These are phyloP conservation scores for Lentinula lateritia DNA, from an alignment of 768 basidiomycete species.

Conservation along the genomic window DNA sequence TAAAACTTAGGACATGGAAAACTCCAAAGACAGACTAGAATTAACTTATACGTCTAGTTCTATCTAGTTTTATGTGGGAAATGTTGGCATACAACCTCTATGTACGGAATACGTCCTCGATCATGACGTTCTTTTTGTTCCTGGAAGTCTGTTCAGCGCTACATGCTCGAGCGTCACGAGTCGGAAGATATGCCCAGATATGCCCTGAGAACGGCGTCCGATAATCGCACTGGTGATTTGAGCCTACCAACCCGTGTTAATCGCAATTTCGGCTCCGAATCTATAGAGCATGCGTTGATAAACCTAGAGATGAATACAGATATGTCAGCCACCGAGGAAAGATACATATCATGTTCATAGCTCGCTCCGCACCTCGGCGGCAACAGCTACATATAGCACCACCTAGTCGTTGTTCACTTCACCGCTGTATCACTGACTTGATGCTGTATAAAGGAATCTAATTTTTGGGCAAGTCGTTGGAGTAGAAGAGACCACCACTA, in stretches of 20 bases:
- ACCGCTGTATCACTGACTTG: not conserved
- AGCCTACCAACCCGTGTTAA: slow-evolving; percentile 17
- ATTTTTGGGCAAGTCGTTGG: too few relatives aligned
- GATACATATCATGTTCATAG: slow-evolving; percentile 10
- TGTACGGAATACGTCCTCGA: slow-evolving; percentile 22
- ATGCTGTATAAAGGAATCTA: too few relatives aligned
- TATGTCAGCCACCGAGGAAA: too few relatives aligned
- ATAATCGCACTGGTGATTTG: slow-evolving; percentile 20
- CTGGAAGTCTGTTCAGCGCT: slow-evolving; percentile 9
- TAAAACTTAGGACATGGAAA: not conserved
- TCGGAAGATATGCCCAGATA: slow-evolving; percentile 6
- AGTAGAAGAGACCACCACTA: slow-evolving; percentile 16
- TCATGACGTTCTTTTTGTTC: slow-evolving; percentile 28
- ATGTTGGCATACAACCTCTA: not conserved
- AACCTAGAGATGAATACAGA: slow-evolving; percentile 15
- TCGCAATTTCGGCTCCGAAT: slow-evolving; percentile 28
- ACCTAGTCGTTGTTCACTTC: slow-evolving; percentile 75
- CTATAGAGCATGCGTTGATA: slow-evolving; percentile 20
- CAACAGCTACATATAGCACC: slow-evolving; percentile 41
- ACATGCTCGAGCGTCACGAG: slow-evolving; percentile 28
- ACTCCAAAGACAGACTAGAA: too few relatives aligned
- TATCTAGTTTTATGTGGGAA: not conserved
- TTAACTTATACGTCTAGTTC: not conserved
- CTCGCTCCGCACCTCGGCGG: slow-evolving; percentile 44
- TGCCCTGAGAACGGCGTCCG: slow-evolving; percentile 26